Evolutionary conservation across 768 basidiomycete species (phyloP), one percentile per base, ranked within the genome.

Genomic region (Lentinus brumalis): DNA sequence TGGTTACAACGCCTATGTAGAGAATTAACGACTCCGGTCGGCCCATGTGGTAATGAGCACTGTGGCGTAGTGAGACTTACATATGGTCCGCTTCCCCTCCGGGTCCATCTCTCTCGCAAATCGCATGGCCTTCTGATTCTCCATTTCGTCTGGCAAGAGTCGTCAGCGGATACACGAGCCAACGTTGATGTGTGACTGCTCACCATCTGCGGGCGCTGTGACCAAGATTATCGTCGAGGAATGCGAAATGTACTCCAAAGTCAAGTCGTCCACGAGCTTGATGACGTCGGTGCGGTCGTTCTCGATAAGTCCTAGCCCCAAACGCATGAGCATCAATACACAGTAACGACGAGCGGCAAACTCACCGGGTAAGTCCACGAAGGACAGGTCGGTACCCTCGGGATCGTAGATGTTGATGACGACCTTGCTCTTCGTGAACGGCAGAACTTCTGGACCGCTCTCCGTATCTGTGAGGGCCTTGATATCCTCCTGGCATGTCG

Each of bases 181-280:
- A 26, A 35, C 0, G 14, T 47, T 31, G 6, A 18, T 26, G 41
- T 14, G 16, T 29, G 15, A 18, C 1, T 35, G 65, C 69, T 60
- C 60, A 86, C 88, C 87, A 51, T 75, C 82, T 79, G 87, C 86
- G 0, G 89, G 86, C 55, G 89, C 82, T 0, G 86, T 82, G 0
- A 89, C 80, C 1, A 91, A 77, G 55, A 91, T 85, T 11, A 91
- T 68, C 0, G 84, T 83, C 50, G 87, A 86, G 8, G 73, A 61
- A n/a, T 72, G 72, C 6, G 45, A 53, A 62, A 88, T 85, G 52
- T 84, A 77, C 3, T 69, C 66, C 38, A 76, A 77, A 0, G 83
- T 84, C 5, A 90, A 72, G 21, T 76, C 56, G 32, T 73, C 72
- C 21, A 91, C 81, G 7, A 86, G 70, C 0, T 76, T 70, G 18